Evolutionary conservation across 1,139 yeast genomes (phyloP).

Genomic region (Arxiozyma slooffiae): DNA sequence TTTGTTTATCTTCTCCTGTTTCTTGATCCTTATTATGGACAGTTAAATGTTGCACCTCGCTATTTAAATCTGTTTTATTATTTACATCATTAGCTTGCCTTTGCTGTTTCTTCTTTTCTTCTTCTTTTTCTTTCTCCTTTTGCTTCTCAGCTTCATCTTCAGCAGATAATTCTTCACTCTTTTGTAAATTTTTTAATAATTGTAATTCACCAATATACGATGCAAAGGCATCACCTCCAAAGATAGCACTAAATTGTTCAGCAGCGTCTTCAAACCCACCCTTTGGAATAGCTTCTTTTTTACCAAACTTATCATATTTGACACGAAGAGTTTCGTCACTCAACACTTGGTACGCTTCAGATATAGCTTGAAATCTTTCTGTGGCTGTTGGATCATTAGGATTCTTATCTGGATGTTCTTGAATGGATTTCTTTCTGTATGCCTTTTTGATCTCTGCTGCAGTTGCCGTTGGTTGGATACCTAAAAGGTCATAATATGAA

Average conservation of each 20-base stretch:
- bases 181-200: constrained; percentile 49
- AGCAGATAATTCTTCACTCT: constrained; percentile 34
- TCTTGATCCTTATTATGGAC: constrained; percentile 12
- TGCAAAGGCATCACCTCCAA: constrained; percentile 67
- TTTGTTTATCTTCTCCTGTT: constrained; percentile 9
- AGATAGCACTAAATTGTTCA: constrained; percentile 57
- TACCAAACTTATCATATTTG: constrained; percentile 55
- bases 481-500: constrained; percentile 72
- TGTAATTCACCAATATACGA: constrained; percentile 68
- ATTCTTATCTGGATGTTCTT: constrained; percentile 89
- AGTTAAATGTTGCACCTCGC: neutral
- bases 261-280: constrained; percentile 64
- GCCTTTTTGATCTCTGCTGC: constrained; percentile 83
- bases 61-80: neutral
- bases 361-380: constrained; percentile 51
- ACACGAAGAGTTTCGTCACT: constrained; percentile 50
- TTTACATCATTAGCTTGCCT: constrained; percentile 3
- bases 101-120: constrained; percentile 40
- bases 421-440: constrained; percentile 78
- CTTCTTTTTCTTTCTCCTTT: constrained; percentile 42
- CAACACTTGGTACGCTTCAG: constrained; percentile 59
- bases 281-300: constrained; percentile 52
- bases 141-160: constrained; percentile 35
- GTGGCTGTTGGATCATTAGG: constrained; percentile 74
- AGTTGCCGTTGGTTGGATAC: constrained; percentile 58